phyloP scores from a whole-genome alignment of 805 yeast species.

The Candida tammaniensis region DNA sequence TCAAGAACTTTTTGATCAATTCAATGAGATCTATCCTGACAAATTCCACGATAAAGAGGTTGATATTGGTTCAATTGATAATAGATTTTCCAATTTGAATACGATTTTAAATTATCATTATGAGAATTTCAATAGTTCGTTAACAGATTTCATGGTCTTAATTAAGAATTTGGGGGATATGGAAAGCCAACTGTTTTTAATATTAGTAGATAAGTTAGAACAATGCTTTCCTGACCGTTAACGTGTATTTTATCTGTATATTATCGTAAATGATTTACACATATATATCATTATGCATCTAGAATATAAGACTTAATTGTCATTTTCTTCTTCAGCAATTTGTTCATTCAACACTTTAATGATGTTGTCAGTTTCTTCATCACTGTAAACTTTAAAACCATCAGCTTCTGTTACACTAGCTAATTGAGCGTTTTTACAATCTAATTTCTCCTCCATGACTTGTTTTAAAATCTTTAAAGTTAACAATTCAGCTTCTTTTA shows the following conservation, averaged over 20 bases:
- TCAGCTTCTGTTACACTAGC: constrained; percentile 85
- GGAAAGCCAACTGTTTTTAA: constrained; percentile 45
- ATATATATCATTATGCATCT: not conserved
- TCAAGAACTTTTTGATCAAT: constrained; percentile 41
- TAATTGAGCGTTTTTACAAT: constrained; percentile 90
- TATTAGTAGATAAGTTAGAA: constrained; percentile 43
- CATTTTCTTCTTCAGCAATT: constrained; percentile 37
- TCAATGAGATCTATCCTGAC: constrained; percentile 29
- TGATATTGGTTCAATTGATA: constrained; percentile 37
- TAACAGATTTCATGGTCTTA: constrained; percentile 45
- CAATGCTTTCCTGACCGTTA: constrained; percentile 28
- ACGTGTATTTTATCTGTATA: constrained; percentile 1
- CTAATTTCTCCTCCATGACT: constrained; percentile 98
- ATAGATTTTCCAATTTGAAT: constrained; percentile 40
- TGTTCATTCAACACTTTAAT: constrained; percentile 75
- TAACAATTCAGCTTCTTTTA: constrained; percentile 89
- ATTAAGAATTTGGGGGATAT: constrained; percentile 47
- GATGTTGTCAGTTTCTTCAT: constrained; percentile 77
- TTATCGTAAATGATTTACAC: not conserved
- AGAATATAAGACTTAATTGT: constrained; percentile 1
- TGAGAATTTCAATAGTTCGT: constrained; percentile 42
- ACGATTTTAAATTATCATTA: constrained; percentile 41
- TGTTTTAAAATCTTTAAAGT: constrained; percentile 89
- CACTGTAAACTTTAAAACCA: constrained; percentile 84
- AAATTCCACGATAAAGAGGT: constrained; percentile 38